Evolutionary conservation across 1,284 basidiomycete species (phyloP), one percentile per base, ranked within the genome.

Genomic region (Hymenochaete sp.): DNA sequence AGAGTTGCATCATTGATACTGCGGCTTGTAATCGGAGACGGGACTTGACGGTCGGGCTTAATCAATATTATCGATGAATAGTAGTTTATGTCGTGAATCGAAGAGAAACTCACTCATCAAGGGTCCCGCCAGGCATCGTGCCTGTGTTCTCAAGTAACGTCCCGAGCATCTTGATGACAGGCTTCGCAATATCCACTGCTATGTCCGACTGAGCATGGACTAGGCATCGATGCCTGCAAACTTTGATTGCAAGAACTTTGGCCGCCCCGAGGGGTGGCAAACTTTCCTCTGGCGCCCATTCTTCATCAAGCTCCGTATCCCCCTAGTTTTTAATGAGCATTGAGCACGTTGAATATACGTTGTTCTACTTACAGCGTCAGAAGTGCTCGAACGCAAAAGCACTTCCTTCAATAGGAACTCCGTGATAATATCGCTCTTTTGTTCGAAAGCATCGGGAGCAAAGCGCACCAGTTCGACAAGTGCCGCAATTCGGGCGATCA

Each of bases 1-100:
- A 80, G 7, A 99, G 68, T 60, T 93, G 91, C 35, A 97, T 63
- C 39, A 98, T 59, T 1, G 86, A 90, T 7, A 82, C 65, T 0
- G 86, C 83, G 0, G 93, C 90, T 55, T 88, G 80, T 22, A 96
- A 63, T 14, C 93, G 76, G 63, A 98, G 68, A 13, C 81, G 72
- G 1, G 82, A 73, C 60, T 76, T 77, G 27, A 74, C 71, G 52
- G 70, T 72, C 1, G 72, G 68, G 52, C 82, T 85, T 49, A 3
- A 14, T 25, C 41, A 24, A 9, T 49, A 22, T 7, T 26, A 32
- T 40, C 28, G 9, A 14, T 10, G 28, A 31, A 31, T 31, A 14
- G 14, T 31, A n/a, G n/a, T 31, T 14, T 10, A 31, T 31, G 14
- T 10, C 14, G 14, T 14, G 14, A 31, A 9, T 31, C 14, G 9